Evolutionary conservation across 2,329 filamentous ascomycete species (phyloP), one percentile per base, ranked within the genome.

Genomic region (Colletotrichum brevisporum): DNA sequence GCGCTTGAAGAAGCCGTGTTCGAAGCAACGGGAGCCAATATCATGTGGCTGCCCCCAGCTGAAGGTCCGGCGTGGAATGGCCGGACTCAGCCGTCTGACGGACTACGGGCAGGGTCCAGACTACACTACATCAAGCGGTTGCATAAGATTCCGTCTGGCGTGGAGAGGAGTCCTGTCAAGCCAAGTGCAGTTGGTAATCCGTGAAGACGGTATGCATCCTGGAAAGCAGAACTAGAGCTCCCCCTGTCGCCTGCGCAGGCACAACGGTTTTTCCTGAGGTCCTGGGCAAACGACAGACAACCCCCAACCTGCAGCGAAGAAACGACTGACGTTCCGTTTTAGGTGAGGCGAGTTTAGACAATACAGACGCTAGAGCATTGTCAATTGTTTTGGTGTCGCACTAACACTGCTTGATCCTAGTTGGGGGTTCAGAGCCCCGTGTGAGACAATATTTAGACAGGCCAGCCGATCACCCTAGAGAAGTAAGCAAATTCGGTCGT

Each of bases 361-460:
- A 56, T 52, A 21, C 18, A 55, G 18, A 43, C 55, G 67, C 67
- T 60, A 69, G 56, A 66, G 39, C 50, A 45, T 61, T 67, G 39
- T 21, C 55, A 52, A 24, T 24, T 31, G 13, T 21, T n/a, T 12
- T 53, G 41, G 55, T 57, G 43, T 52, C 53, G 63, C 56, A 41
- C 56, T 67, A 69, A 43, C 41, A n/a, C 41, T 60, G 41, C 53
- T 21, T 27, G 53, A 53, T 41, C 16, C 27, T 43, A 16, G 41
- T 41, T 18, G 48, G 18, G 26, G 51, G 21, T 27, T 41, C 26
- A 48, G 47, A 48, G 60, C 60, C 58, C 53, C 53, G 43, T 48
- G 18, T 43, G 51, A 67, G 63, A 67, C 66, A 65, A 39, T 48
- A 56, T 43, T 39, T 39, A 31, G 51, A 56, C 45, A 43, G 31